phyloP scores from a whole-genome alignment of 192 early-diverging fungal genomes.

The Cetraspora pellucida region DNA sequence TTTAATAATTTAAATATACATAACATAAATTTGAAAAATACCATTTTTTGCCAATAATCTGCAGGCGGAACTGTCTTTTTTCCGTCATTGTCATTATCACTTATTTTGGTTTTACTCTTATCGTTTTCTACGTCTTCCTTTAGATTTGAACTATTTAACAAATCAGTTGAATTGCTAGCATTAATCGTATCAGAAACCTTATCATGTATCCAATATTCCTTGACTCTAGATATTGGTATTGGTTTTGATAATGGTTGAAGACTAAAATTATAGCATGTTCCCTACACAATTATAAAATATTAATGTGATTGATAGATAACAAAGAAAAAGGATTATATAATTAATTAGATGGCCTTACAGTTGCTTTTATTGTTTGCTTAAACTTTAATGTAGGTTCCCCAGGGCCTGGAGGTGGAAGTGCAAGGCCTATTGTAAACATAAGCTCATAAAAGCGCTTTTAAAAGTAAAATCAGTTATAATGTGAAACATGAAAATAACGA shows the following conservation, averaged over 20 bases:
- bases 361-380: background rate
- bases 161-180: background rate
- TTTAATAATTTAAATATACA: background rate
- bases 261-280: slow-evolving; percentile 16
- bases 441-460: slow-evolving; percentile 13
- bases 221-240: background rate
- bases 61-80: too few relatives aligned
- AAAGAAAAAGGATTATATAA: background rate
- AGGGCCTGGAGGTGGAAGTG: background rate
- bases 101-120: background rate
- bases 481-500: background rate
- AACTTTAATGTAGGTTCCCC: slow-evolving; percentile 20
- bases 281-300: background rate
- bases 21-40: background rate
- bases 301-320: background rate
- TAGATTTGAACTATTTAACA: background rate
- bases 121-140: background rate
- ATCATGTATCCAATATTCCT: background rate
- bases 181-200: background rate
- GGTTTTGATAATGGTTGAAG: background rate
- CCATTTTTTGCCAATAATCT: slow-evolving; percentile 24
- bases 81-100: too few relatives aligned
- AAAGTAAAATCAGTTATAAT: background rate
- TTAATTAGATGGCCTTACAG: slow-evolving; percentile 13
- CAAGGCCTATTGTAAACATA: background rate